Percentiles rank a stretch among this genome's conserved stretches.
phyloP scores from a whole-genome alignment of 1,284 basidiomycete genomes.

The Afroboletus lepidellus region DNA sequence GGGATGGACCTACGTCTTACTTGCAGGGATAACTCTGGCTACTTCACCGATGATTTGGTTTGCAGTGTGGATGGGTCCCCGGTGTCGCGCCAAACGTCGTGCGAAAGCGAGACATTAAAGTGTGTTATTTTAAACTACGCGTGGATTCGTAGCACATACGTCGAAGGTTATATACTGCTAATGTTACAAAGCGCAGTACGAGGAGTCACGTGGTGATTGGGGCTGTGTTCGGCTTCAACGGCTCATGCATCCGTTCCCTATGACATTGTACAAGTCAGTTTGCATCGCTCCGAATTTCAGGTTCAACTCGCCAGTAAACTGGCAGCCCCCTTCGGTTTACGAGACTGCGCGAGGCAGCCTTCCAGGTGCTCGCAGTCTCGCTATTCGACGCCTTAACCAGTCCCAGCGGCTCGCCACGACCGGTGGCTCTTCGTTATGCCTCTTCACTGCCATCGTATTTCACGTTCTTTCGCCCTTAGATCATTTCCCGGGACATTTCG shows the following conservation, averaged over 20 bases:
- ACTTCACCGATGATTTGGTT: constrained; percentile 42
- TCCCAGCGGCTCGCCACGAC: background rate
- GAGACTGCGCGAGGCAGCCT: background rate
- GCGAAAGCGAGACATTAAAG: background rate
- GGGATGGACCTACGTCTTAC: constrained; percentile 51
- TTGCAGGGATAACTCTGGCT: constrained; percentile 39
- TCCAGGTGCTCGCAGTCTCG: constrained; percentile 4
- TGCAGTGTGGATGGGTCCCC: constrained; percentile 40
- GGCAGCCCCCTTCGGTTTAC: background rate
- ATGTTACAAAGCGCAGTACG: no score
- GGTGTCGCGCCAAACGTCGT: constrained; percentile 33
- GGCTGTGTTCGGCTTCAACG: background rate
- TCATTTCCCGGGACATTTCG: constrained; percentile 1
- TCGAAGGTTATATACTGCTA: no score
- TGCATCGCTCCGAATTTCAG: no score
- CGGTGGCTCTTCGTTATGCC: constrained; percentile 14
- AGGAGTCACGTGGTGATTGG: background rate
- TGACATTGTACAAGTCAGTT: no score
- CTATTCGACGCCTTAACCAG: background rate
- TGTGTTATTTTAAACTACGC: background rate
- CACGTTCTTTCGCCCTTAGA: constrained; percentile 4
- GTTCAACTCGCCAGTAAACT: background rate
- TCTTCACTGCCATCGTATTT: constrained; percentile 10
- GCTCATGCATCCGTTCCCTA: background rate
- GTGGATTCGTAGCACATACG: background rate